phyloP scores from a whole-genome alignment of 208 protist species.

The Novymonas esmeraldas region DNA sequence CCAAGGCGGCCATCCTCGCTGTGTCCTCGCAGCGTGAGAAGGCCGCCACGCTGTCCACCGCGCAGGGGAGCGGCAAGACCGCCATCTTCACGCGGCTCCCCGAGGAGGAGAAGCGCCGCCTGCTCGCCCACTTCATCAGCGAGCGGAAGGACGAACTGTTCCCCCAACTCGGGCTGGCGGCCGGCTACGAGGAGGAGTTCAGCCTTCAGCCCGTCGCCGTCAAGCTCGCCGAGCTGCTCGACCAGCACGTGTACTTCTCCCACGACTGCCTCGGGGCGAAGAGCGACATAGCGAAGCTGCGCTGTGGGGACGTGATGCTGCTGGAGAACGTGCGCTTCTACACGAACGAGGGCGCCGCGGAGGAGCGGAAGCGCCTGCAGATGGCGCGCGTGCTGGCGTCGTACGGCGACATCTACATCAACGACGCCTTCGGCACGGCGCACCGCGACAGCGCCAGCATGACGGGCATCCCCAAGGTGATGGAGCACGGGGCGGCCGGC shows the following conservation, averaged over 20 bases:
- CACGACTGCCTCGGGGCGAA: conserved; percentile 83
- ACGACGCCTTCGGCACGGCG: conserved; percentile 99
- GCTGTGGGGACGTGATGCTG: conserved; percentile 94
- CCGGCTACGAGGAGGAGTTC: conserved; percentile 79
- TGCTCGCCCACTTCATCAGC: conserved; percentile 56
- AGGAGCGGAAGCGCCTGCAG: conserved; percentile 73
- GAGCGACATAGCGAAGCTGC: conserved; percentile 50
- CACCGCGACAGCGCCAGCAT: conserved; percentile 97
- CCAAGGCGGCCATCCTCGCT: conserved; percentile 68
- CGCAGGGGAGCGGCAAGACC: conserved; percentile 59
- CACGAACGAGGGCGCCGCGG: conserved; percentile 95
- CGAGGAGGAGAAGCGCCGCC: conserved; percentile 70
- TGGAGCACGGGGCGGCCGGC: conserved; percentile 92
- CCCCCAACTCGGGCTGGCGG: conserved; percentile 51
- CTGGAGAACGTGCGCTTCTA: conserved; percentile 99
- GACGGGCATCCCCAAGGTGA: conserved; percentile 79
- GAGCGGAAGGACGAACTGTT: conserved; percentile 69
- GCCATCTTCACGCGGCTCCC: conserved; percentile 57
- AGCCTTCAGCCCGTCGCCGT: conserved; percentile 94
- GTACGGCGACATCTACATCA: conserved; percentile 98
- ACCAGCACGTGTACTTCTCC: conserved; percentile 74
- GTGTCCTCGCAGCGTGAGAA: conserved; percentile 56
- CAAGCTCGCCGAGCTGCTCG: conserved; percentile 91
- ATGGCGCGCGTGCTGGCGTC: conserved; percentile 91
- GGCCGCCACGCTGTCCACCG: conserved; percentile 34